These are phyloP conservation scores for Aspergillus unguis DNA, from an alignment of 2,329 filamentous ascomycete species.

Conservation along the genomic window DNA sequence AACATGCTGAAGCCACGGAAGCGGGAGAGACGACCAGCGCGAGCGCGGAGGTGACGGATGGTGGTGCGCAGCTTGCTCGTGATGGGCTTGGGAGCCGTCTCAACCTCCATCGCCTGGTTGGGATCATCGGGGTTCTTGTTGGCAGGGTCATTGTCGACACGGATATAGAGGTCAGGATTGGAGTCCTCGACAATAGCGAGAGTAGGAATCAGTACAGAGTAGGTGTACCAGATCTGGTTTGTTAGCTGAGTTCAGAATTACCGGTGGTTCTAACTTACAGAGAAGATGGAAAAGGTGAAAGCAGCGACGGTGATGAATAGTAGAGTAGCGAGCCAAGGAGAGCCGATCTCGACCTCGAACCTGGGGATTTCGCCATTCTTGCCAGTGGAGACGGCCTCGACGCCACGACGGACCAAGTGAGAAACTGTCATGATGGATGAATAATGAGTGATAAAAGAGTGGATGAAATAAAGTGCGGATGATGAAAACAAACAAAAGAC, in stretches of 20 bases:
- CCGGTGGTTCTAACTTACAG: constrained; percentile 2
- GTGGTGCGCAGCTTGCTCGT: constrained; percentile 60
- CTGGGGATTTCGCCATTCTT: not conserved
- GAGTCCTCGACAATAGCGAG: constrained; percentile 64
- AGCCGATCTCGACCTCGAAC: constrained; percentile 14
- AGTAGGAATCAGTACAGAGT: constrained; percentile 58
- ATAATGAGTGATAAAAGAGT: not conserved
- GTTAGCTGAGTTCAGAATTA: not conserved
- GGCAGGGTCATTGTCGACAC: constrained; percentile 44
- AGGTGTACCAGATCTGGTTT: constrained; percentile 53
- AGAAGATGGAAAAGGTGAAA: constrained; percentile 3
- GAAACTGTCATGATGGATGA: constrained; percentile 7
- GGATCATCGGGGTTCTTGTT: constrained; percentile 37
- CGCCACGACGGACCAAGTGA: constrained; percentile 7
- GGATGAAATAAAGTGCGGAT: not conserved
- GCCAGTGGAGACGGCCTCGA: constrained; percentile 1
- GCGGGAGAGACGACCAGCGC: constrained; percentile 62
- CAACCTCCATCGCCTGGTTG: constrained; percentile 28
- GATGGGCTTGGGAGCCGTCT: constrained; percentile 55
- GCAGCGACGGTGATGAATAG: constrained; percentile 27
- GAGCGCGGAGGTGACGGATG: constrained; percentile 58
- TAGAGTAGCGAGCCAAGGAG: constrained; percentile 26
- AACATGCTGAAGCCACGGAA: constrained; percentile 65
- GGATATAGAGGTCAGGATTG: constrained; percentile 51
- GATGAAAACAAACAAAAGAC: constrained; percentile 3